Base-by-base conservation (phyloP, 208 protist genomes). In the Trypanosoma scelopori region DNA sequence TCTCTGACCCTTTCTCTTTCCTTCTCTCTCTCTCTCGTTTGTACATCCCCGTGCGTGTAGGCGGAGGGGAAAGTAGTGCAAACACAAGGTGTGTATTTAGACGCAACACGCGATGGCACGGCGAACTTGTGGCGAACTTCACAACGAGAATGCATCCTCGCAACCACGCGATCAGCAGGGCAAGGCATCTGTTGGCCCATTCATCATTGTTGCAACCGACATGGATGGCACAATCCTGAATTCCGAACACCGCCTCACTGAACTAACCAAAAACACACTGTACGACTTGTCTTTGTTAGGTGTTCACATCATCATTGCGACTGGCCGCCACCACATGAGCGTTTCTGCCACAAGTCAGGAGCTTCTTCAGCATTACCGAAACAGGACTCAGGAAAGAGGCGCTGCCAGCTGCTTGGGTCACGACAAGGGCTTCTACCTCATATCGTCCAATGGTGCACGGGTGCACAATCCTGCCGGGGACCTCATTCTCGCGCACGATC, bases 291-390 rank as follows among this genome's bases (percentile, higher is more conserved):
- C 84, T 25, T 69, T 71, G 1, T 59, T 70, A 20, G 88, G 88
- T 23, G 81, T 94, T 20, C 88, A 94, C 69, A 55, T 94, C 16
- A 79, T 94, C 68, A 85, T 94, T 55, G 88, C 83, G 13, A 91
- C 88, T 5, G 88, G 83, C 0, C 84, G 85, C 18, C 82, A 78
- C 18, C 85, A 83, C 68, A 81, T 75, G 13, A 78, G 82, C 49
- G 82, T 94, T 47, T 62, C 79, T 22, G 74, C 72, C 28, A 82
- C 89, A 22, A 86, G 22, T 48, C 3, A 50, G 18, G 37, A 47
- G 12, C 48, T 71, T 16, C 46, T 55, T 45, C 16, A 70, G 43
- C 23, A 58, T n/a, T 55, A 30, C 42, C 23, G 7, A 28, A 55
- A 37, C 15, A 45, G 22, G 25, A 20, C 13, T 13, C 5, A 5